phyloP scores from a whole-genome alignment of 345 rosid species.

The Capsella bursapastoris region DNA sequence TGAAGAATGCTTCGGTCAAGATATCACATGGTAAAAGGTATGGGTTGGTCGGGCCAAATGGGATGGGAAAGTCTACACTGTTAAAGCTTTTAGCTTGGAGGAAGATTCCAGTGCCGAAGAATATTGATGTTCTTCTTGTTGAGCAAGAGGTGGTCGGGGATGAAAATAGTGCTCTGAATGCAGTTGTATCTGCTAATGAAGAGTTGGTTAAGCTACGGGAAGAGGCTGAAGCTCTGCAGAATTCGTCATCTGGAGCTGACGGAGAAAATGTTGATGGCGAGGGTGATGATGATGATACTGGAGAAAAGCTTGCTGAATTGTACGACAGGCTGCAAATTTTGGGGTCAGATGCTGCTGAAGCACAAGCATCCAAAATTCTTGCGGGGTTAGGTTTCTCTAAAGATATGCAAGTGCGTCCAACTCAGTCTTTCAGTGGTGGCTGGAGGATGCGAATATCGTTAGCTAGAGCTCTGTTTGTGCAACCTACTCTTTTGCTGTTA shows the following conservation, averaged over 20 bases:
- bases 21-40: conserved; percentile 96
- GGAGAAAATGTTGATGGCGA: conserved; percentile 45
- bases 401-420: conserved; percentile 84
- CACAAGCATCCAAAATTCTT: conserved; percentile 93
- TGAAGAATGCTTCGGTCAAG: conserved; percentile 82
- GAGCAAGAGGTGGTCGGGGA: conserved; percentile 96
- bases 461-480: conserved; percentile 95
- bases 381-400: conserved; percentile 95
- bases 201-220: conserved; percentile 69
- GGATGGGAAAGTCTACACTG: conserved; percentile 94
- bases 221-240: conserved; percentile 69
- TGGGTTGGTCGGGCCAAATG: conserved; percentile 96
- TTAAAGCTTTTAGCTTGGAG: conserved; percentile 97
- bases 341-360: conserved; percentile 96
- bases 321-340: conserved; percentile 85
- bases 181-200: conserved; percentile 93
- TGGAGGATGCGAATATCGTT: conserved; percentile 99
- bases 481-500: conserved; percentile 83
- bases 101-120: conserved; percentile 93
- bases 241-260: conserved; percentile 46
- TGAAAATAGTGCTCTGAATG: conserved; percentile 80
- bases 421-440: conserved; percentile 92
- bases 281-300: conserved; percentile 57
- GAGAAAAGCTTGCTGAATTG: conserved; percentile 83
- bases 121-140: conserved; percentile 93